Evolutionary conservation across 1,284 basidiomycete genomes (phyloP), one percentile per base, ranked within the genome.

Genomic region (Heterobasidion irregulare): DNA sequence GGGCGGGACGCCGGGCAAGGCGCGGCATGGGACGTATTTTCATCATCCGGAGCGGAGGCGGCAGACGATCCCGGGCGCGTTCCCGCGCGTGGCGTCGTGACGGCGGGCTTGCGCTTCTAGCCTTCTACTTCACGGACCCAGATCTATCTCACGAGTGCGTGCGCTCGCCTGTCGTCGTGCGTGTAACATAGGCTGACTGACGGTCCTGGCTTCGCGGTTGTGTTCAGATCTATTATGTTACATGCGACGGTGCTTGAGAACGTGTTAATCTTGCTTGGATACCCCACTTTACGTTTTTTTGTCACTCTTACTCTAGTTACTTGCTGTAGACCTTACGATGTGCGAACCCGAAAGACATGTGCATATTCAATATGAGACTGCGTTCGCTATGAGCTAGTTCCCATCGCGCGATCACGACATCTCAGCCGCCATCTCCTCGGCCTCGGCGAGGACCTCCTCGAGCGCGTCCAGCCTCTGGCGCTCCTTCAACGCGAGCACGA

Each of bases 31-130:
- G 53, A 87, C 83, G 18, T 88, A 88, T 63, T 88, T 81, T 63
- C 85, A 88, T 66, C 86, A 87, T 68, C 86, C 86, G 8, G 86
- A 89, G 66, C 72, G 82, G 60, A 72, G 84, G 57, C 72, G 78
- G 65, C 75, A 76, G 62, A 63, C 66, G 8, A 74, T 82, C 61
- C 79, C 81, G 12, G 80, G 80, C 4, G 78, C 77, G 6, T 82
- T 82, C 59, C 64, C 68, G 13, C 38, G 36, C 12, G 47, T 26
- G 13, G 12, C 46, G 26, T 47, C 46, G n/a, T 41, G 38, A 41
- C 38, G 38, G 8, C 3, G 26, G 26, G 26, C 3, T 5, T 26
- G 15, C 45, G 38, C n/a, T n/a, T n/a, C 18, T 12, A 46, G 7
- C 9, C n/a, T 33, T 2, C 12, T 7, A n/a, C 19, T 16, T 4